These are phyloP conservation scores for Bonia amplexicaulis DNA, from an alignment of 176 grass and related monocot species.

Conservation along the genomic window DNA sequence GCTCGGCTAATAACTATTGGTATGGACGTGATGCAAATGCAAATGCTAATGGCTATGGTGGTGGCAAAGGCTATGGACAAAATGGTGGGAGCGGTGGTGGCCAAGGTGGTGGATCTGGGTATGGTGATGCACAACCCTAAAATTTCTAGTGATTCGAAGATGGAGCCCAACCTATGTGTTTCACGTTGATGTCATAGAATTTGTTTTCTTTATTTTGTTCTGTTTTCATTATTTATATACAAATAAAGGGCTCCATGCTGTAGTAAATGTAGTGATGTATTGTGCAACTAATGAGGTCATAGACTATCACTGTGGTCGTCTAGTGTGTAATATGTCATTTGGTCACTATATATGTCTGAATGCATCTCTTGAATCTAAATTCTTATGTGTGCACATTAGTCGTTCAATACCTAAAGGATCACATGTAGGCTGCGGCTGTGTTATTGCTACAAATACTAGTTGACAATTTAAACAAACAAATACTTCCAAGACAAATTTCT, in stretches of 20 bases:
- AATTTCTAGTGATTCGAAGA: neutral
- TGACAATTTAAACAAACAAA: no score
- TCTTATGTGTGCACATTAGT: no score
- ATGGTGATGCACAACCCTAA: neutral
- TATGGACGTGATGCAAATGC: neutral
- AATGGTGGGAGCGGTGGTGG: conserved; percentile 13
- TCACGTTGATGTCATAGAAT: neutral
- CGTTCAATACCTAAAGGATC: no score
- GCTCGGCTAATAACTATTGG: neutral
- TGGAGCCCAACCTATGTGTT: neutral
- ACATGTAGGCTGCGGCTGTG: no score
- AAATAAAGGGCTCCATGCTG: neutral
- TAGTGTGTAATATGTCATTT: neutral
- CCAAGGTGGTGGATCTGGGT: neutral
- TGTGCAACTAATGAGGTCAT: neutral
- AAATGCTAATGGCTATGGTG: neutral
- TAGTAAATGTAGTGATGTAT: neutral
- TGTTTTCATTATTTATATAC: neutral
- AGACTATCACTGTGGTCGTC: neutral
- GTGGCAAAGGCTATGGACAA: neutral
- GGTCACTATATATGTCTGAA: no score
- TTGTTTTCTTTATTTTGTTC: neutral
- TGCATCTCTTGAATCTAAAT: no score
- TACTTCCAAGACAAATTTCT: no score
- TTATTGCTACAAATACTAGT: no score